Percentiles rank a stretch among this genome's conserved stretches.
Evolutionary conservation across 2,329 filamentous ascomycete genomes (phyloP).

Genomic region (Samsoniella hepiali): DNA sequence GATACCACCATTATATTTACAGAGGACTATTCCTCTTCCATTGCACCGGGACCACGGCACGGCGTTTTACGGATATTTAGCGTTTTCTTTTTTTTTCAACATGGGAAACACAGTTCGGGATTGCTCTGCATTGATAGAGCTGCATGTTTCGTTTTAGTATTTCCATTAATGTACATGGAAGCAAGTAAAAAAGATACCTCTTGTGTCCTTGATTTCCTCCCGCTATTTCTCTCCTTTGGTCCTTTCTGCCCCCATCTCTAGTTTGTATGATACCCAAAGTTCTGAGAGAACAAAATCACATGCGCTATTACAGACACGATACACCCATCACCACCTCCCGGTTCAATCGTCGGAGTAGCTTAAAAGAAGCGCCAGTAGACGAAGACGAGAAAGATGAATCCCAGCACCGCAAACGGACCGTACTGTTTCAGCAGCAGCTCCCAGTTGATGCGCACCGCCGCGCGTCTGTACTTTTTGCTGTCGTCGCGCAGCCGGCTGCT

Average conservation of each 20-base stretch:
- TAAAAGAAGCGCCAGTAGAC: constrained; percentile 93
- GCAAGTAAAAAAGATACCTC: neutral
- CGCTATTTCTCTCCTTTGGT: neutral
- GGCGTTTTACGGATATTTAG: constrained; percentile 8
- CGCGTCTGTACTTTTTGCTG: constrained; percentile 88
- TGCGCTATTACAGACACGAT: constrained; percentile 5
- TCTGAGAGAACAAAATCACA: neutral
- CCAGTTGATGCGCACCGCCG: constrained; percentile 96
- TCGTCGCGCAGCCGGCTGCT: constrained; percentile 84
- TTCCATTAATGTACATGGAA: constrained; percentile 1
- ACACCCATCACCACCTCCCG: neutral
- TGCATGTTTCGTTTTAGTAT: neutral
- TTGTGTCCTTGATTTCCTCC: neutral
- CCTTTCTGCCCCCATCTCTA: neutral
- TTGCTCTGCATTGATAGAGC: neutral
- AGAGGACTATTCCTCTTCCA: neutral
- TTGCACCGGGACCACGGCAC: neutral
- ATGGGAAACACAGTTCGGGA: neutral
- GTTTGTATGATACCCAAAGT: constrained; percentile 2
- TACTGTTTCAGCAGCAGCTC: constrained; percentile 96
- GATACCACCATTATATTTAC: constrained; percentile 3
- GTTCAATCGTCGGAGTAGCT: constrained; percentile 19
- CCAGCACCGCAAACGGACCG: constrained; percentile 80
- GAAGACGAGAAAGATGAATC: constrained; percentile 78
- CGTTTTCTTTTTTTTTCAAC: constrained; percentile 15